Base-by-base conservation (phyloP, 306 rosid species). In the Begonia fuchsioides region DNA sequence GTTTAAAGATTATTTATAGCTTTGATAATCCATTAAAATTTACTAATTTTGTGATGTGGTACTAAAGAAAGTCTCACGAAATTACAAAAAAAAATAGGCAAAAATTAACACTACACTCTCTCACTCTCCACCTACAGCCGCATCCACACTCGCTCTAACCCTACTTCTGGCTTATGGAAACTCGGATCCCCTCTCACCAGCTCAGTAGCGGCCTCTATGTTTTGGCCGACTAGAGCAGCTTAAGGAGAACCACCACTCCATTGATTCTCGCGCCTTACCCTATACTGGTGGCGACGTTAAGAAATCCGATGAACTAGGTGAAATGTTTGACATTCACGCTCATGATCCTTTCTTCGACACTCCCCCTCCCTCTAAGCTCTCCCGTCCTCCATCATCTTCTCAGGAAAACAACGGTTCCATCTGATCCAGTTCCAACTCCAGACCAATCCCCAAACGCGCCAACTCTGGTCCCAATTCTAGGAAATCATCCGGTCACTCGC, bases 241-340 rank as follows among this genome's bases (percentile, higher is more conserved):
- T 38, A 90, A 90, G 53, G 95, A 85, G 51, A 78, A 81, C 0
- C 83, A 18, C 14, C 98, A 94, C 12, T 84, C 98, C 73, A 79
- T 90, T 75, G 68, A 73, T 11, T 75, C 95, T 14, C 83, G 98
- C 38, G 78, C 98, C 43, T 77, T 81, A 2, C 94, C 94, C 0
- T 90, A 90, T 70, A 90, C 95, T 12, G 98, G 98, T 54, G 95
- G 98, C 2, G 98, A 90, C 82, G 66, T 83, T 0, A 85, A 85
- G 68, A 90, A 90, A 57, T 90, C 98, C 32, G 98, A 94, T 0
- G 98, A 90, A 58, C 94, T 90, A 0, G 95, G 72, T 0, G 85
- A 77, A 73, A 90, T 90, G 98, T 75, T 90, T 43, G 95, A 85
- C 39, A 79, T 90, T 44, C 92, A 82, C 0, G 62, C 54, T 12